Conservation (phyloP, 768 basidiomycete species). For the Pleurotus tuber-regium region DNA sequence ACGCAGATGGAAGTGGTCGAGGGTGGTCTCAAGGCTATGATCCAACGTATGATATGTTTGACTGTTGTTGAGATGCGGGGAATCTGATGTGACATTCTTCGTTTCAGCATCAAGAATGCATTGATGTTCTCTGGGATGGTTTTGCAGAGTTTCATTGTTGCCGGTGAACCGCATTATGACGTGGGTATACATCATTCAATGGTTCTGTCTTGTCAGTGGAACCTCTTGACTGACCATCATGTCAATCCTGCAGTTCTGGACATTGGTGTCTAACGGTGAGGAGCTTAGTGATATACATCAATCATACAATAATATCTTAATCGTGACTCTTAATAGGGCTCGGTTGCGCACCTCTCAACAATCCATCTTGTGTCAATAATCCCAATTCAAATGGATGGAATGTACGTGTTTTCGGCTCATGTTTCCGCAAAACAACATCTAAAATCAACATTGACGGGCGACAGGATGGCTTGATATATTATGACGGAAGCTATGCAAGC, state of each 20-base stretch:
- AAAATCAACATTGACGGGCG: neutral
- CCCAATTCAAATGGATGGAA: conserved; percentile 41
- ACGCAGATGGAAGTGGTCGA: conserved; percentile 30
- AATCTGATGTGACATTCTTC: neutral
- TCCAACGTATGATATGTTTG: conserved; percentile 25
- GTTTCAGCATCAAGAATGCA: conserved; percentile 32
- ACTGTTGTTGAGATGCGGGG: neutral
- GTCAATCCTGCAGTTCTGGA: conserved; percentile 41
- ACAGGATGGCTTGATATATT: conserved; percentile 37
- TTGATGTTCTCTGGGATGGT: conserved; percentile 36
- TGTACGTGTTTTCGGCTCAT: conserved; percentile 21
- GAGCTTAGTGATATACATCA: no score
- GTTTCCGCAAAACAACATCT: neutral
- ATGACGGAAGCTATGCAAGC: conserved; percentile 35
- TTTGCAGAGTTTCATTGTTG: conserved; percentile 36
- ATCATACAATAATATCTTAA: no score
- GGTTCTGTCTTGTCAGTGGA: no score
- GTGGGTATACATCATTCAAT: no score
- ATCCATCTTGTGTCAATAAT: conserved; percentile 30
- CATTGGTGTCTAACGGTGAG: conserved; percentile 33
- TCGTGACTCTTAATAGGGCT: conserved; percentile 24
- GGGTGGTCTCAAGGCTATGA: conserved; percentile 34
- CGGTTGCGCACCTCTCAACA: conserved; percentile 35
- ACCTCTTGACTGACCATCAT: no score
- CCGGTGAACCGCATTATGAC: conserved; percentile 35